These are phyloP conservation scores for Ammopiptanthus mongolicus DNA, from an alignment of 306 rosid genomes.

Conservation along the genomic window DNA sequence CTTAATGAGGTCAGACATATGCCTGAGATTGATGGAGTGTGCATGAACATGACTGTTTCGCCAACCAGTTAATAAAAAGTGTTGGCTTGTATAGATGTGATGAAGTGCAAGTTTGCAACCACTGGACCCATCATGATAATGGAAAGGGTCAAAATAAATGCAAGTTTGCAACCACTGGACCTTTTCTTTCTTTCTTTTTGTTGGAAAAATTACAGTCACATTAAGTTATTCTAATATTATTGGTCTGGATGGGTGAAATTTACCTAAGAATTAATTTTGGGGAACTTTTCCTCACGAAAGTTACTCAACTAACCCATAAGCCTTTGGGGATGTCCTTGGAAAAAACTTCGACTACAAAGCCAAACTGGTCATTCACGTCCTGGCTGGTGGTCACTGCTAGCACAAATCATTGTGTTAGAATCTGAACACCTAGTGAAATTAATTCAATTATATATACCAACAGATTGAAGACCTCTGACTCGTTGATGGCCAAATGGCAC, in stretches of 20 bases:
- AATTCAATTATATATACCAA: background rate
- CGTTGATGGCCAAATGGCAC: background rate
- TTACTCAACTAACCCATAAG: no score
- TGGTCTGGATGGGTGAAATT: no score
- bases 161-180: no score
- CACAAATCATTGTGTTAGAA: background rate
- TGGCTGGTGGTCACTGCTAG: background rate
- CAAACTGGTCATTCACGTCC: background rate
- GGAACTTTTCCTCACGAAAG: no score
- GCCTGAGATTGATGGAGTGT: conserved; percentile 59
- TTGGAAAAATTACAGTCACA: no score
- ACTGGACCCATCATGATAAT: background rate
- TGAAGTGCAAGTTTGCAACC: conserved; percentile 23
- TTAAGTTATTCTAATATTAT: no score
- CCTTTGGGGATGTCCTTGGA: no score
- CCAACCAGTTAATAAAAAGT: conserved; percentile 45
- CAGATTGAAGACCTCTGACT: background rate
- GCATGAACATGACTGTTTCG: conserved; percentile 62
- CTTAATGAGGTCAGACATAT: conserved; percentile 78
- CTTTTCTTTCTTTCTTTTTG: no score
- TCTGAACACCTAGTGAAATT: background rate
- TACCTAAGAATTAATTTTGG: no score
- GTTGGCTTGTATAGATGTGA: conserved; percentile 10
- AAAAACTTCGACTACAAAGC: no score
- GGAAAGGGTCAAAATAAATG: background rate